Base-by-base conservation (phyloP, 352 stramenopile genomes). In the Globisporangium irregulare region DNA sequence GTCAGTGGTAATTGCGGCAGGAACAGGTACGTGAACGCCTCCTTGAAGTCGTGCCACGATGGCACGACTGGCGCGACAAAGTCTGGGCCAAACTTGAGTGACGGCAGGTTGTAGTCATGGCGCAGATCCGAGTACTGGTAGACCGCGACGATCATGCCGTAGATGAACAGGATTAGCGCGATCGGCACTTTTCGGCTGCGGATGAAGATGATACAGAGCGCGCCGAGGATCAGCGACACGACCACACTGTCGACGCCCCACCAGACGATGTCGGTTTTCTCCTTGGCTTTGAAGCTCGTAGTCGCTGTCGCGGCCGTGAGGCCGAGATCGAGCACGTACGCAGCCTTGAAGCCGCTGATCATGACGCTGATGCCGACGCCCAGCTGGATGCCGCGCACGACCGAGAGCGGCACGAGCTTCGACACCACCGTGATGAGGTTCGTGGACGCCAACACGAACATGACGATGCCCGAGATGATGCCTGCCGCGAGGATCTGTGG, bases 371-470 rank as follows among this genome's bases (percentile, higher is more conserved):
- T 67, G 0, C 94, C 94, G 48, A 98, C 89, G 57, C 94, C 94
- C 22, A 98, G 69, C 72, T 98, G 93, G 59, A 98, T 88, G 36
- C 94, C 94, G 14, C 84, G 84, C n/a, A 98, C 87, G 34, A 98
- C 81, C 29, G 87, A 73, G n/a, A 88, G 73, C n/a, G 94, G 93
- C 20, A 98, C 89, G 59, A 95, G 75, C 62, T 84, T 86, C 73
- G 93, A 89, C 36, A 98, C 89, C 38, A 94, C 54, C 48, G 96
- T 93, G 72, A 98, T 96, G 55, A 97, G 78, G 67, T 97, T 93
- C 24, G 91, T 98, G 24, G 84, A 54, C 8, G 89, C 89, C 15
- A 98, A 72, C 1, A 96, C 22, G 29, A 93, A 76, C 56, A 97
- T 72, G 32, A 87, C 78, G 4, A 73, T 68, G 55, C 90, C 92